Evolutionary conservation across 495 filamentous ascomycete genomes (phyloP).

Genomic region (Penicillium riverlandense): DNA sequence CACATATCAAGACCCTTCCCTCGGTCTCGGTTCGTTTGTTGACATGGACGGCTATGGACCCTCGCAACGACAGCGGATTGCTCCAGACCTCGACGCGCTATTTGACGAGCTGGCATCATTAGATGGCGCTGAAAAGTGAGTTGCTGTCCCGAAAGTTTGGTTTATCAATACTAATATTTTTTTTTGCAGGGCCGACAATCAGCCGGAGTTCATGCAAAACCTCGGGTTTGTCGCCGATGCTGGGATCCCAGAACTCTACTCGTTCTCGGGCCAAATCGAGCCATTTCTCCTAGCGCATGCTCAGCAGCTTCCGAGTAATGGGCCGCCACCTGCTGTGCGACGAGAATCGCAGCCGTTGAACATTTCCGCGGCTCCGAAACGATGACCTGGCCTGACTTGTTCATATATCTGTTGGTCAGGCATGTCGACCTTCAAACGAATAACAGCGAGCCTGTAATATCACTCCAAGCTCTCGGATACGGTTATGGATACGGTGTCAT

Average conservation of each 20-base stretch:
- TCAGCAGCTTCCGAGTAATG: constrained; percentile 20
- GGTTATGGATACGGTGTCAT: no score
- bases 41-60: constrained; percentile 27
- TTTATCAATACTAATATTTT: not conserved
- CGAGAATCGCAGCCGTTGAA: constrained; percentile 17
- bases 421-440: no score
- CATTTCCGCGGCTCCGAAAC: constrained; percentile 10
- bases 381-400: constrained; percentile 7
- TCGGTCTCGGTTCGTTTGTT: constrained; percentile 22
- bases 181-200: constrained; percentile 24
- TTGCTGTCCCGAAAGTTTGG: not conserved
- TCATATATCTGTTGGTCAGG: no score
- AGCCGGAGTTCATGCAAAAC: constrained; percentile 40
- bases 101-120: constrained; percentile 38
- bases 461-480: no score
- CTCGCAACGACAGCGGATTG: constrained; percentile 29
- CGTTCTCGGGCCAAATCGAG: constrained; percentile 31
- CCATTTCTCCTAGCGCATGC: constrained; percentile 29
- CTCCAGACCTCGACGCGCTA: constrained; percentile 35
- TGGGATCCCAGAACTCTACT: constrained; percentile 29
- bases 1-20: constrained; percentile 23
- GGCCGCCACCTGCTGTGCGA: constrained; percentile 8
- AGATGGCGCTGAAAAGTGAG: constrained; percentile 36
- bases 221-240: constrained; percentile 32
- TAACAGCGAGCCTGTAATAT: no score